Evolutionary conservation across 108 stramenopile genomes (phyloP).

Genomic region (Cyclotella baltica): DNA sequence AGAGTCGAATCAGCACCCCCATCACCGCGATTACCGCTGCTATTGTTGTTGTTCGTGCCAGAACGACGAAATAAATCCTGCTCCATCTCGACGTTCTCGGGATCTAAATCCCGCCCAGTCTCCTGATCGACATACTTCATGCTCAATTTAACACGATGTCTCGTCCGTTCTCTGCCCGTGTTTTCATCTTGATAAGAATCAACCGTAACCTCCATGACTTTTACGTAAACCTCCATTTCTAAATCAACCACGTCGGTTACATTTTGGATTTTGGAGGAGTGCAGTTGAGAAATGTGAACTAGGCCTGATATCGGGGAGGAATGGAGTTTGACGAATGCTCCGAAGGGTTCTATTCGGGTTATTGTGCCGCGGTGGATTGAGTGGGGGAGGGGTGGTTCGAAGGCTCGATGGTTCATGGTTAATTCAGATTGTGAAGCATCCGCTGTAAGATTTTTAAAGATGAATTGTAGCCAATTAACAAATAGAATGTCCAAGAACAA

Average conservation of each 20-base stretch:
- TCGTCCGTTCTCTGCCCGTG: constrained; percentile 17
- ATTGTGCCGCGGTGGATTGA: constrained; percentile 52
- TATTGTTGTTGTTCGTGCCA: not conserved
- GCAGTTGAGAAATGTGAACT: constrained; percentile 72
- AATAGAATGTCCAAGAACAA: too few relatives aligned
- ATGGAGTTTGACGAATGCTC: constrained; percentile 59
- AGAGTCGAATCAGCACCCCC: constrained; percentile 10
- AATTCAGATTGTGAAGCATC: too few relatives aligned
- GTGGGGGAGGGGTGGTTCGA: constrained; percentile 30
- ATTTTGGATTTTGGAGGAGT: constrained; percentile 24
- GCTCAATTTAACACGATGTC: constrained; percentile 57
- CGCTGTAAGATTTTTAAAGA: too few relatives aligned
- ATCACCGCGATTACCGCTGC: constrained; percentile 7
- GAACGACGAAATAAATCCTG: constrained; percentile 28
- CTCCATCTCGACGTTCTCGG: constrained; percentile 24
- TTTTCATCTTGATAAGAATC: constrained; percentile 62
- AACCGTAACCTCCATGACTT: constrained; percentile 47
- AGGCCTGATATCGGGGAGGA: constrained; percentile 53
- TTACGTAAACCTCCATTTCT: constrained; percentile 34
- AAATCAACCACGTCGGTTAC: constrained; percentile 36
- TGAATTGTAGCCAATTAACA: too few relatives aligned
- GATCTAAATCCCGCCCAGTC: constrained; percentile 63
- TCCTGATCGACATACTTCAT: constrained; percentile 79
- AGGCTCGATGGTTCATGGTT: constrained; percentile 16
- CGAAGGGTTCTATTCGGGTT: constrained; percentile 68